phyloP scores from a whole-genome alignment of 1,284 basidiomycete species.

The Inonotus obliquus region DNA sequence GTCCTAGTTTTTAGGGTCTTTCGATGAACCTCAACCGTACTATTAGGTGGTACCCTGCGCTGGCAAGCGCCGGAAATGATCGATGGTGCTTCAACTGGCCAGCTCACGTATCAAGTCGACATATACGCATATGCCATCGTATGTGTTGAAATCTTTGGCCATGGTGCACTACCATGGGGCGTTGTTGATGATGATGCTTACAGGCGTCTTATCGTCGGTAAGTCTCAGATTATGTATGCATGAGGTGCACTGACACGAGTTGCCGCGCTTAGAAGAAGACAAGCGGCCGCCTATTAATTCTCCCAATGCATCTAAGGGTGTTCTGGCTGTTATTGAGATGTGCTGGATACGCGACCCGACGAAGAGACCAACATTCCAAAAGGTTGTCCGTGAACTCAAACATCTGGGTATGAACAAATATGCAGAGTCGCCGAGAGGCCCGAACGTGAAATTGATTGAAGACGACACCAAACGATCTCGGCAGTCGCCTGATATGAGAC shows the following conservation, averaged over 20 bases:
- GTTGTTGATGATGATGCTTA: conserved; percentile 55
- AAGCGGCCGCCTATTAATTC: conserved; percentile 47
- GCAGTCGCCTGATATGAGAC: conserved; percentile 18
- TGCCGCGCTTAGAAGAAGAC: conserved; percentile 39
- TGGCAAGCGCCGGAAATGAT: conserved; percentile 77
- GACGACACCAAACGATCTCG: conserved; percentile 19
- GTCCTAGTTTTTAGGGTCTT: conserved; percentile 26
- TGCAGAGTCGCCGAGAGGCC: conserved; percentile 22
- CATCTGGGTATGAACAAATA: conserved; percentile 31
- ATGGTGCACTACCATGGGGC: conserved; percentile 60
- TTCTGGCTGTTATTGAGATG: conserved; percentile 36
- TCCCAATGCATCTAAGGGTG: conserved; percentile 24
- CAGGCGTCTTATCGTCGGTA: conserved; percentile 56
- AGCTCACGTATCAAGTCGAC: conserved; percentile 56
- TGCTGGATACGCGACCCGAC: conserved; percentile 49
- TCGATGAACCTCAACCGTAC: conserved; percentile 7
- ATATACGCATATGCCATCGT: conserved; percentile 72
- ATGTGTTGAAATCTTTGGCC: conserved; percentile 63
- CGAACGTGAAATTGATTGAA: conserved; percentile 20
- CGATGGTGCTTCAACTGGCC: conserved; percentile 34
- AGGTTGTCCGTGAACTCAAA: conserved; percentile 38
- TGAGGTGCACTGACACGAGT: background rate
- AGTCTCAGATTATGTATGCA: conserved; percentile 23
- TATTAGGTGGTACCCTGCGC: conserved; percentile 51
- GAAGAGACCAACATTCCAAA: conserved; percentile 44